These are phyloP conservation scores for Blastomyces emzantsi DNA, from an alignment of 2,329 filamentous ascomycete genomes.

Conservation along the genomic window DNA sequence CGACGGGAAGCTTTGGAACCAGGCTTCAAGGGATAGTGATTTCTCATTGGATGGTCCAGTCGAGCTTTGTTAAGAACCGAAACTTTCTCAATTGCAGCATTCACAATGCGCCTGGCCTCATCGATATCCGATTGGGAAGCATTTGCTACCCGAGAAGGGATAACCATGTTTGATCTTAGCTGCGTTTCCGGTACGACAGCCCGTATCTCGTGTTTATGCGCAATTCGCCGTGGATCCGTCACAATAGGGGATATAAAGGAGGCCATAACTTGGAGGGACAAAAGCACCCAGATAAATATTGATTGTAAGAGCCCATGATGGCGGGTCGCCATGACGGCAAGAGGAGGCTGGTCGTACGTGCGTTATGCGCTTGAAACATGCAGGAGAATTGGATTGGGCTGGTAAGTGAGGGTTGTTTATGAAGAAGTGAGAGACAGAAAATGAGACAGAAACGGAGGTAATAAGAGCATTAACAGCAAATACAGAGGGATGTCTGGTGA, in stretches of 20 bases:
- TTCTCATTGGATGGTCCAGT: constrained; percentile 6
- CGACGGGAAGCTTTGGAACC: background rate
- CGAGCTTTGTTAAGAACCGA: constrained; percentile 9
- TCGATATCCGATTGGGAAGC: constrained; percentile 1
- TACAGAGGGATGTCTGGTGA: background rate
- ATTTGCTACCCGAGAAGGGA: background rate
- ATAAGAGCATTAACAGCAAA: too few relatives aligned
- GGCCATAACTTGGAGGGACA: background rate
- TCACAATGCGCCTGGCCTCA: constrained; percentile 4
- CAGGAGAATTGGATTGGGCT: background rate
- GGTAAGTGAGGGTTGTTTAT: background rate
- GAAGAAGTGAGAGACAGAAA: background rate
- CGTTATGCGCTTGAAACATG: background rate
- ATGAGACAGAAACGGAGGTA: background rate
- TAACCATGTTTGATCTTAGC: background rate
- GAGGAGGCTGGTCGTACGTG: background rate
- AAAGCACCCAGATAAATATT: background rate
- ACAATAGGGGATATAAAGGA: background rate
- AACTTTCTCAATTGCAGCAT: constrained; percentile 1
- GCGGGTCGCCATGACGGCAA: background rate
- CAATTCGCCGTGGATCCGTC: background rate
- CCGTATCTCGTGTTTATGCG: background rate
- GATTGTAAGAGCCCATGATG: background rate
- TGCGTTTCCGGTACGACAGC: too few relatives aligned
- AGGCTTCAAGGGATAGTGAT: constrained; percentile 2